These are phyloP conservation scores for Phlebiopsis gigantea DNA, from an alignment of 768 basidiomycete species.

Conservation along the genomic window DNA sequence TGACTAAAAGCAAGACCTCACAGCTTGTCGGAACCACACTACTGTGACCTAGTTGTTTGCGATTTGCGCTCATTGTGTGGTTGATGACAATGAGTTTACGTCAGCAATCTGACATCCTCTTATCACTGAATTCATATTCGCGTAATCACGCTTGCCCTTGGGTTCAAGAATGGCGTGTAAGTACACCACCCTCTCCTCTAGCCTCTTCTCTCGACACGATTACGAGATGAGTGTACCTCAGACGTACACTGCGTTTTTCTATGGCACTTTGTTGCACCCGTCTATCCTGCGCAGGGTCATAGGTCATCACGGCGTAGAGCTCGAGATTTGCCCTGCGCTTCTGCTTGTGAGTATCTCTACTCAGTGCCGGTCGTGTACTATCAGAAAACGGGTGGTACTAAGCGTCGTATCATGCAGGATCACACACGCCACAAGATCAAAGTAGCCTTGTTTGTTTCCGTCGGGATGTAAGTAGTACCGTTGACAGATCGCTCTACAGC, in stretches of 20 bases:
- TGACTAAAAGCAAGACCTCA: no score
- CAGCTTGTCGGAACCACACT: no score
- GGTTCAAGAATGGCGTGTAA: no score
- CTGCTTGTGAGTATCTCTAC: conserved; percentile 47
- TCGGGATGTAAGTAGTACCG: background rate
- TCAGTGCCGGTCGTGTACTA: background rate
- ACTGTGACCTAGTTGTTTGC: no score
- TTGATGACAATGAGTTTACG: no score
- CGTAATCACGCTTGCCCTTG: no score
- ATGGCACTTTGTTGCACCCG: conserved; percentile 89
- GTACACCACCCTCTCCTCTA: no score
- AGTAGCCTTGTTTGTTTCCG: conserved; percentile 31
- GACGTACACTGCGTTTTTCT: conserved; percentile 61
- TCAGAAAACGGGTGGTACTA: background rate
- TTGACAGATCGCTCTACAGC: conserved; percentile 28
- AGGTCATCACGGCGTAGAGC: conserved; percentile 53
- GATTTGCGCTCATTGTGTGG: no score
- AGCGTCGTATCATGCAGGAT: conserved; percentile 37
- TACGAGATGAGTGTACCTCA: background rate
- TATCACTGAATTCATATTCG: no score
- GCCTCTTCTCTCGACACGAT: no score
- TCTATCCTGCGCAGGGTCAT: conserved; percentile 76
- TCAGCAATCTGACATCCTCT: no score
- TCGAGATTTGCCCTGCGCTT: conserved; percentile 70
- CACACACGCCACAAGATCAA: conserved; percentile 80